These are phyloP conservation scores for Ceratocystis destructans DNA, from an alignment of 2,329 filamentous ascomycete genomes.

Conservation along the genomic window DNA sequence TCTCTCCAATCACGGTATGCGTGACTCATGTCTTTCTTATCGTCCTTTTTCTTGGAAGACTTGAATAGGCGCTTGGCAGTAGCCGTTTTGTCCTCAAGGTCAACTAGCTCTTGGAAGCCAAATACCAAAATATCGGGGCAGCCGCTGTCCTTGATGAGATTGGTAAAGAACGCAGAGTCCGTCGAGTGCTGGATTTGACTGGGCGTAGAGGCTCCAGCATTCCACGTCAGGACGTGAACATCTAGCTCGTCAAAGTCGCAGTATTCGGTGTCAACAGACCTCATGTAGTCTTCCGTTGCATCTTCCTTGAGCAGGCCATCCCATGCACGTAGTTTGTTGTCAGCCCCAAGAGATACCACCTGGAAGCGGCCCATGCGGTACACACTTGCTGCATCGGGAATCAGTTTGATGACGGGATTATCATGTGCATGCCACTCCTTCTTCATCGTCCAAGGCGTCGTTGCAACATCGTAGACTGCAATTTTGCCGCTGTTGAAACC, in stretches of 20 bases:
- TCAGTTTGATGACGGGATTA: conserved; percentile 62
- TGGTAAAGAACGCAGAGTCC: conserved; percentile 66
- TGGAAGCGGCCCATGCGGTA: conserved; percentile 77
- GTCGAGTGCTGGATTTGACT: conserved; percentile 58
- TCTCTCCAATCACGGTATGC: conserved; percentile 96
- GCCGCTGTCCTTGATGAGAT: conserved; percentile 61
- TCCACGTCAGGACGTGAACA: conserved; percentile 82
- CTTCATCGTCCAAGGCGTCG: conserved; percentile 73
- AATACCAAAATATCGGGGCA: conserved; percentile 86
- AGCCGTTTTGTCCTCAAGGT: conserved; percentile 91
- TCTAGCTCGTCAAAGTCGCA: conserved; percentile 74
- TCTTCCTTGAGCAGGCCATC: conserved; percentile 88
- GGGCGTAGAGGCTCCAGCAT: conserved; percentile 91
- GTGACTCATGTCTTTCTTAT: conserved; percentile 84
- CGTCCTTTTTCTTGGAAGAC: conserved; percentile 71
- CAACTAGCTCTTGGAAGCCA: conserved; percentile 96
- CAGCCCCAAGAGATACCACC: conserved; percentile 73
- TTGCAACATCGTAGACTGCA: conserved; percentile 75
- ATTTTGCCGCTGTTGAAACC: conserved; percentile 90
- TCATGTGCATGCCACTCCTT: conserved; percentile 94
- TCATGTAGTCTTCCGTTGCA: conserved; percentile 87
- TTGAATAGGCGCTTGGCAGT: conserved; percentile 61
- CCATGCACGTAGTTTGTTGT: conserved; percentile 76
- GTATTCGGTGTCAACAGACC: conserved; percentile 65
- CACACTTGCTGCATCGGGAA: conserved; percentile 65